Base-by-base conservation (phyloP, 805 yeast genomes). In the Ogataea trehaloabstinens region DNA sequence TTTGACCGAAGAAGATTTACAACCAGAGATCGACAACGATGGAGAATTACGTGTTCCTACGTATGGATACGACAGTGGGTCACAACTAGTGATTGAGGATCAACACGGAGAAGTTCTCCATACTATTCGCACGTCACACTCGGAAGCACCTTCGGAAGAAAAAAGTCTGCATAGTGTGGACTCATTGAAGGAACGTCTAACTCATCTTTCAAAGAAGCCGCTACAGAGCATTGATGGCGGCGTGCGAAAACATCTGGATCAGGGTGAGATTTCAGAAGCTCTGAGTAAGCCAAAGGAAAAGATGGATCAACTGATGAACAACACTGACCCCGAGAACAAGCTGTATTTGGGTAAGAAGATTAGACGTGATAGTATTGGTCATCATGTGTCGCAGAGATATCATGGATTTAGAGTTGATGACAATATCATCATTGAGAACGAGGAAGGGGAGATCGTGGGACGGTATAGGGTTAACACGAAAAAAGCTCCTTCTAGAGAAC, bases 391-490 rank as follows among this genome's bases (percentile, higher is more conserved):
- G 4, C 49, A 46, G 25, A 49, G 66, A 64, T 56, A 80, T 66
- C 50, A 67, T 61, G 98, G 96, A 1, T 91, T 81, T 61, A 85
- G 83, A 60, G 70, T 86, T 28, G 93, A 82, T 55, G 80, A 87
- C 52, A 70, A 80, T 42, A 75, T 93, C 38, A 72, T 88, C 42
- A 82, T 93, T 41, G 99, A 91, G 61, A 85, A 89, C 53, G 86
- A 78, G 31, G 95, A 90, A 10, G 99, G 98, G 47, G 98, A 91
- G 51, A 78, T 93, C 40, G 68, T 93, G 32, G 79, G 96, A 55
- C 72, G 95, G 37, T 91, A 89, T 63, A 74, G 68, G 51, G 80
- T 90, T 37, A 85, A 82, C 52, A 73, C 77, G 25, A 59, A 57
- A 37, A 54, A 45, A 34, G 30, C 30, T 13, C 25, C 38, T 17